Evolutionary conservation across 2,329 filamentous ascomycete genomes (phyloP).

Genomic region (Phialocephala subalpina): DNA sequence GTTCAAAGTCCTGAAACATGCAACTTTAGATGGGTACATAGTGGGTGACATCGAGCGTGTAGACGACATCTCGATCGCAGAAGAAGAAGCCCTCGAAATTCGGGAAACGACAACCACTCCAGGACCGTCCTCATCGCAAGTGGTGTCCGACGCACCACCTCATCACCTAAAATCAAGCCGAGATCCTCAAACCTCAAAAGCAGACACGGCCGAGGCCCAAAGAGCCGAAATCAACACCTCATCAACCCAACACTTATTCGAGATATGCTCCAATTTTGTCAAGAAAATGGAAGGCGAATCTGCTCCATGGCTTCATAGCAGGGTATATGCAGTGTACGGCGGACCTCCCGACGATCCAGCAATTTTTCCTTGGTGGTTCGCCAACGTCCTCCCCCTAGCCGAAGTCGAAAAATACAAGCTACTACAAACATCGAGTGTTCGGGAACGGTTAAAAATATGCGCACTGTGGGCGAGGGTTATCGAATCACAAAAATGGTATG

Average conservation of each 20-base stretch:
- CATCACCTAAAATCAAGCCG: slow-evolving; percentile 14
- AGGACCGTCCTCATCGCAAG: slow-evolving; percentile 29
- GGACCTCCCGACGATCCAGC: slow-evolving; percentile 77
- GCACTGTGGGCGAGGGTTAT: slow-evolving; percentile 76
- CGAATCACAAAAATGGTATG: slow-evolving; percentile 38
- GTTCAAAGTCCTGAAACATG: slow-evolving; percentile 74
- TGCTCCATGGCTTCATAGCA: slow-evolving; percentile 77
- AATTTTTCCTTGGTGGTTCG: slow-evolving; percentile 90
- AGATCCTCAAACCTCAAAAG: slow-evolving; percentile 9
- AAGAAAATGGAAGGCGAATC: slow-evolving; percentile 71
- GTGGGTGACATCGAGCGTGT: slow-evolving; percentile 79
- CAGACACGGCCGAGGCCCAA: not conserved
- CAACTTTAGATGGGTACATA: slow-evolving; percentile 77
- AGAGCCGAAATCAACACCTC: slow-evolving; percentile 42
- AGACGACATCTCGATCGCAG: slow-evolving; percentile 81
- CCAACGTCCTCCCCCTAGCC: slow-evolving; percentile 78
- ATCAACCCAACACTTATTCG: slow-evolving; percentile 75
- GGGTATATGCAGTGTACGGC: slow-evolving; percentile 78
- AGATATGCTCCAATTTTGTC: slow-evolving; percentile 72
- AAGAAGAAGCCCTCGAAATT: slow-evolving; percentile 81
- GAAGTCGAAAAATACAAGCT: slow-evolving; percentile 83
- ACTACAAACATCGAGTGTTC: slow-evolving; percentile 76
- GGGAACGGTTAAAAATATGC: slow-evolving; percentile 84
- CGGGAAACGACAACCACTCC: slow-evolving; percentile 60
- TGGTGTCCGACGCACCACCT: slow-evolving; percentile 34